Conservation (phyloP, 306 rosid genomes). For the Pueraria montana region DNA sequence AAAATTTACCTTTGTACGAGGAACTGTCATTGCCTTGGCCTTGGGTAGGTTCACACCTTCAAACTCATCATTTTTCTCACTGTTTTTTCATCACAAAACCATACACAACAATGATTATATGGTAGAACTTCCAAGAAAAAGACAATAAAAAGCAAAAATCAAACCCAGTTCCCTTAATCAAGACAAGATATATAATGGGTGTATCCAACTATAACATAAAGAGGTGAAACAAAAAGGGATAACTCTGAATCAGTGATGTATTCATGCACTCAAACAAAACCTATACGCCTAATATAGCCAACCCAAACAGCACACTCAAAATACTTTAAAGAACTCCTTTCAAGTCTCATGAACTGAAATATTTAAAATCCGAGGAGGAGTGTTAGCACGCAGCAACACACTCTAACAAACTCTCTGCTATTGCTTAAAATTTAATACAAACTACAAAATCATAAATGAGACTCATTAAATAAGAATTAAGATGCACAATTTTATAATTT, state of each 20-base stretch:
- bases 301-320: constrained; percentile 29
- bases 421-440: background rate
- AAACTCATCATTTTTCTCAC: constrained; percentile 44
- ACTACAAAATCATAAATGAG: background rate
- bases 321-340: background rate
- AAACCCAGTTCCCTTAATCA: constrained; percentile 3
- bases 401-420: background rate
- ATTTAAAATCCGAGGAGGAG: background rate
- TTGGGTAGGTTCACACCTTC: constrained; percentile 41
- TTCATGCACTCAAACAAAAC: constrained; percentile 12
- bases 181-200: background rate
- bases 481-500: background rate
- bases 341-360: background rate
- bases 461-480: background rate
- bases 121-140: background rate
- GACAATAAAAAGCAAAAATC: background rate
- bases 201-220: constrained; percentile 4
- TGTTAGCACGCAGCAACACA: background rate
- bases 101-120: background rate
- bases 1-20: constrained; percentile 66
- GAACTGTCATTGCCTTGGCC: constrained; percentile 64
- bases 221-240: background rate
- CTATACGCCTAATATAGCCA: background rate
- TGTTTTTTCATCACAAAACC: constrained; percentile 50
- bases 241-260: background rate